Conservation (phyloP, 129 eudicot species). For the Heracleum sosnowskyi region DNA sequence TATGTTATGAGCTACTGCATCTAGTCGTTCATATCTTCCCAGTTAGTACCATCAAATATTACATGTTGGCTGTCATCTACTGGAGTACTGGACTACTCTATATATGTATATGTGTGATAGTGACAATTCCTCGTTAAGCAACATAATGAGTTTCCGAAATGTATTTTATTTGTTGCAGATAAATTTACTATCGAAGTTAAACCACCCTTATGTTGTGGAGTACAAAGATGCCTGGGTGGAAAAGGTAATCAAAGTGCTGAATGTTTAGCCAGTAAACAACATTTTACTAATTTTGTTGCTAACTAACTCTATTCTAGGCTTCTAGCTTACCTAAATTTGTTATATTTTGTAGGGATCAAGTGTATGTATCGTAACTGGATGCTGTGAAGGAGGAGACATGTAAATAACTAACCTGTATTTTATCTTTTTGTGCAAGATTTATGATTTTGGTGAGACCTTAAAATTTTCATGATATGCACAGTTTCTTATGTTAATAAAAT, state of each 20-base stretch:
- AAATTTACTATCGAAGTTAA: conserved; percentile 63
- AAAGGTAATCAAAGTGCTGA: conserved; percentile 42
- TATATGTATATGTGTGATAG: neutral
- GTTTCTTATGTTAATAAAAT: neutral
- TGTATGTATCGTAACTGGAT: conserved; percentile 72
- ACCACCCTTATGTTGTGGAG: conserved; percentile 83
- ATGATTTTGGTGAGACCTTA: neutral
- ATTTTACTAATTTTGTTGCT: neutral
- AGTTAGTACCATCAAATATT: neutral
- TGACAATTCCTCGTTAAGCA: neutral
- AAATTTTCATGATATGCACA: neutral
- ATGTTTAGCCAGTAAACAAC: neutral
- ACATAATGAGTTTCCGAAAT: neutral
- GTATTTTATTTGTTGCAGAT: conserved; percentile 38
- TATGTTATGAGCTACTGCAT: neutral
- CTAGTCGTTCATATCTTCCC: neutral
- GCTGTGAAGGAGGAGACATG: conserved; percentile 97
- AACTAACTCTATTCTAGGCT: neutral
- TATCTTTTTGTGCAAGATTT: neutral
- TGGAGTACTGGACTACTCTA: neutral
- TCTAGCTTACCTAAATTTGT: neutral
- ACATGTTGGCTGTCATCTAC: neutral
- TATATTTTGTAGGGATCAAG: conserved; percentile 50
- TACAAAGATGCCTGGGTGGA: conserved; percentile 99
- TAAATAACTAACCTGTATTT: conserved; percentile 25